Conservation (phyloP, 2,329 filamentous ascomycete genomes). For the Xylariaceae sp. region DNA sequence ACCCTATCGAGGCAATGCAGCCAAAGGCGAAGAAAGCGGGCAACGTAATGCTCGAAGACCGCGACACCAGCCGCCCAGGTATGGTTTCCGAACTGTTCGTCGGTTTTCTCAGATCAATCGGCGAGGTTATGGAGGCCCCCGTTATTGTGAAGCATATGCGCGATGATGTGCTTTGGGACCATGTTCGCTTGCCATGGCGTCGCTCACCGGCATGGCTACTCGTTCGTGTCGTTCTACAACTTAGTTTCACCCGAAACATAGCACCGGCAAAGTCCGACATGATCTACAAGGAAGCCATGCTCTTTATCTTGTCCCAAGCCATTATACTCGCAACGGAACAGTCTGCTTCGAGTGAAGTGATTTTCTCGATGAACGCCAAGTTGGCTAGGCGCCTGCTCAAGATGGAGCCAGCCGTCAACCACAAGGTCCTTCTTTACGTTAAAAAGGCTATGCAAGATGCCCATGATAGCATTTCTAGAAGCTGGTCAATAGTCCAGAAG, state of each 20-base stretch:
- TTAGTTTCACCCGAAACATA: constrained; percentile 14
- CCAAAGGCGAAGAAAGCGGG: constrained; percentile 35
- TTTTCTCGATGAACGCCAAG: constrained; percentile 10
- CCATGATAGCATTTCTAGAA: not conserved
- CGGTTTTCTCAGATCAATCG: constrained; percentile 40
- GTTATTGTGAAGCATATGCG: constrained; percentile 46
- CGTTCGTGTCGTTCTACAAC: constrained; percentile 48
- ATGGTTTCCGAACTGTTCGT: constrained; percentile 48
- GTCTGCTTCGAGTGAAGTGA: not conserved
- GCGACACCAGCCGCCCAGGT: constrained; percentile 46
- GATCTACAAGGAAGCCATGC: constrained; percentile 6
- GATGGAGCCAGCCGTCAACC: not conserved
- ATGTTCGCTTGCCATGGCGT: constrained; percentile 33
- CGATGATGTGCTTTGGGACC: constrained; percentile 46
- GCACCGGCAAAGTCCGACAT: not conserved
- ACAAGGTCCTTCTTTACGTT: not conserved
- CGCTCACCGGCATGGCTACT: constrained; percentile 50
- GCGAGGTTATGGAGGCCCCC: constrained; percentile 24
- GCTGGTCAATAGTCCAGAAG: constrained; percentile 4
- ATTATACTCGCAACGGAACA: not conserved
- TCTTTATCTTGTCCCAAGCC: constrained; percentile 2
- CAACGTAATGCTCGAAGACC: constrained; percentile 33
- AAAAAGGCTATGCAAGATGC: not conserved
- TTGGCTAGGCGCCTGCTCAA: constrained; percentile 7
- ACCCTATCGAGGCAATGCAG: constrained; percentile 11